Conservation (phyloP, 208 protist genomes). For the Trypanosoma mega region DNA sequence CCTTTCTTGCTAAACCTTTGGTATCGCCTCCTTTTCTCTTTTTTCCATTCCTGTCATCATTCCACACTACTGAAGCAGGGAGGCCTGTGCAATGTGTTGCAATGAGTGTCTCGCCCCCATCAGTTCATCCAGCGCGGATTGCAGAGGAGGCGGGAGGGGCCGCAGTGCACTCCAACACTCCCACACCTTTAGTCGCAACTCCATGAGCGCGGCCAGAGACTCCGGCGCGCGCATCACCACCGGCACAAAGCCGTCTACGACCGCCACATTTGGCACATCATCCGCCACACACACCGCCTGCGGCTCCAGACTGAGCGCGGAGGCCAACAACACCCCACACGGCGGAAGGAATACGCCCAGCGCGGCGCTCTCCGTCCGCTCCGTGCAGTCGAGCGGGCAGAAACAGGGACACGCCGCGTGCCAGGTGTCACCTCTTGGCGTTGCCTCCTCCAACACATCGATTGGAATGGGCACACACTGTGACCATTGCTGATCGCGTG, state of each 20-base stretch:
- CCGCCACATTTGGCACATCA: slow-evolving; percentile 28
- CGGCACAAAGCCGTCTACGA: slow-evolving; percentile 27
- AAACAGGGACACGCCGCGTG: not conserved
- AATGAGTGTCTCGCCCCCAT: slow-evolving; percentile 11
- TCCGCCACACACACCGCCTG: slow-evolving; percentile 11
- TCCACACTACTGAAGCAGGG: slow-evolving; percentile 5
- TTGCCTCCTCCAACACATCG: too few relatives aligned
- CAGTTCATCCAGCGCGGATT: slow-evolving; percentile 16
- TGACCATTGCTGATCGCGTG: slow-evolving; percentile 15
- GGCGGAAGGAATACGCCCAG: slow-evolving; percentile 23
- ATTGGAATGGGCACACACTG: slow-evolving; percentile 10
- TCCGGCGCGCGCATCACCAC: slow-evolving; percentile 22
- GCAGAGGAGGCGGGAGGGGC: slow-evolving; percentile 10
- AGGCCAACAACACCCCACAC: slow-evolving; percentile 18
- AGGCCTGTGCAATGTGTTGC: slow-evolving; percentile 16
- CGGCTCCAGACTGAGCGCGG: slow-evolving; percentile 14
- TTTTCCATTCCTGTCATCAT: slow-evolving; percentile 5
- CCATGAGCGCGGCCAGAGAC: slow-evolving; percentile 4
- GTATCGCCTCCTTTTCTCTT: not conserved
- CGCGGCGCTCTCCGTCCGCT: not conserved
- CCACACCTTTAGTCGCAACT: slow-evolving; percentile 10
- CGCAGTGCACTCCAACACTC: slow-evolving; percentile 13
- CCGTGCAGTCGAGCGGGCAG: too few relatives aligned
- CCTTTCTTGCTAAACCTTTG: too few relatives aligned
- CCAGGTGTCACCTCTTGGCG: not conserved